Evolutionary conservation across 805 yeast genomes (phyloP), one percentile per base, ranked within the genome.

Genomic region (Zygotorulaspora chibaensis): DNA sequence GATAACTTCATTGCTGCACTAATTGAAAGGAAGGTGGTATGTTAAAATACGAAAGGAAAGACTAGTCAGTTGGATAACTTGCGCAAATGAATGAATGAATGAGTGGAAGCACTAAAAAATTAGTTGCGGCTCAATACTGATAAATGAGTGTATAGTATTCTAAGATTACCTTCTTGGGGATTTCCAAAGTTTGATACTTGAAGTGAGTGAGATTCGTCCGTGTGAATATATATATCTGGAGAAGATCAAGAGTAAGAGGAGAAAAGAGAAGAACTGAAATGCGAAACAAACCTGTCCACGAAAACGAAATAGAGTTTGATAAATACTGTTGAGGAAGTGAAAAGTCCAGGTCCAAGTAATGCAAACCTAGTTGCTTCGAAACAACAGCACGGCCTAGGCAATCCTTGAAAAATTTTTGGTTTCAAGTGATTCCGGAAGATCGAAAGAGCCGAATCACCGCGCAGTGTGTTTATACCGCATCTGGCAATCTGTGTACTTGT

Each of bases 1-100:
- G 62, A 56, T 23, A 57, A 49, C 43, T 57, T 58, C 62, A 58
- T 58, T 38, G 18, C 45, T 27, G 23, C 25, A 16, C 17, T 25
- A 44, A 16, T 33, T 17, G 11, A 33, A 33, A 33, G 36, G 29
- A 34, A 40, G 18, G 25, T 37, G 40, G 31, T 20, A 23, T 36
- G 30, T 39, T 23, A 36, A 33, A 35, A 30, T 10, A 15, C 26
- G 28, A 45, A 46, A 48, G 50, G 50, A 48, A 38, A 40, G 52
- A 51, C 47, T 35, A 35, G 26, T 48, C 37, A 44, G 48, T 39
- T 34, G 44, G 46, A 35, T 20, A 30, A 39, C 38, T 37, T 39
- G 45, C 7, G 25, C 7, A 20, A 20, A 33, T 37, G 25, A 36
- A 41, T 38, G 29, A 44, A 23, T 26, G 43, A 45, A 42, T 42